A percentile compares a stretch with the other conserved stretches of the same genome.
These are phyloP conservation scores for Penicillium atrosanguineum DNA, from an alignment of 495 filamentous ascomycete species.

Conservation along the genomic window DNA sequence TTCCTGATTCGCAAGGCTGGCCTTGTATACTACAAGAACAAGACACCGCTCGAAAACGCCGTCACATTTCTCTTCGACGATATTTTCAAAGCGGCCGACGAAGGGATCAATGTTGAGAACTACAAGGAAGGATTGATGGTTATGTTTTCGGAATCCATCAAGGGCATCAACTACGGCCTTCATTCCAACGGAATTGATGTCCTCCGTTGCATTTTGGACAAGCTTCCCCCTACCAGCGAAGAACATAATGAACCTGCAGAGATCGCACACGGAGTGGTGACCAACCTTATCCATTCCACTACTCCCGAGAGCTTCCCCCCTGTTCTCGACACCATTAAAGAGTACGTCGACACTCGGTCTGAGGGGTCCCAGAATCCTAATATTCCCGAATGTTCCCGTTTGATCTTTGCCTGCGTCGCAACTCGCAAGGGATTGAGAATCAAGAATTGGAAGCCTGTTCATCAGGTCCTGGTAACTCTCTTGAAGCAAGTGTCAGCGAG, in stretches of 20 bases:
- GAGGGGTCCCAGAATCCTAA: slow-evolving; percentile 34
- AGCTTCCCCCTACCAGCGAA: slow-evolving; percentile 49
- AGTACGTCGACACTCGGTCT: slow-evolving; percentile 42
- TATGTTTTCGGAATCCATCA: slow-evolving; percentile 84
- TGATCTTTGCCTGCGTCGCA: slow-evolving; percentile 66
- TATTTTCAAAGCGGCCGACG: slow-evolving; percentile 50
- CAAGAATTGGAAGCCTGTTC: slow-evolving; percentile 64
- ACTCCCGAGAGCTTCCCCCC: slow-evolving; percentile 61
- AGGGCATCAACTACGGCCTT: slow-evolving; percentile 72
- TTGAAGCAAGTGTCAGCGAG: slow-evolving; percentile 44
- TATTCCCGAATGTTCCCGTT: slow-evolving; percentile 51
- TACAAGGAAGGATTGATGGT: slow-evolving; percentile 88
- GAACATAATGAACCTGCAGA: slow-evolving; percentile 48
- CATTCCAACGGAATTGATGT: slow-evolving; percentile 79
- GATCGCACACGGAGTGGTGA: slow-evolving; percentile 69
- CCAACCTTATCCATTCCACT: slow-evolving; percentile 78
- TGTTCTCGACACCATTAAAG: slow-evolving; percentile 55
- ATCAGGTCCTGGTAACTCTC: slow-evolving; percentile 55
- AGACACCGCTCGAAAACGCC: slow-evolving; percentile 62
- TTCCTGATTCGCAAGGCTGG: slow-evolving; percentile 89
- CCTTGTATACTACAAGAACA: slow-evolving; percentile 67
- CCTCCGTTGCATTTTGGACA: slow-evolving; percentile 58
- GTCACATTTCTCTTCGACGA: slow-evolving; percentile 67
- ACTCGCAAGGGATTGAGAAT: slow-evolving; percentile 78
- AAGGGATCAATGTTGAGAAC: slow-evolving; percentile 45